phyloP scores from a whole-genome alignment of 1,284 basidiomycete species.

The Athelia sp. region DNA sequence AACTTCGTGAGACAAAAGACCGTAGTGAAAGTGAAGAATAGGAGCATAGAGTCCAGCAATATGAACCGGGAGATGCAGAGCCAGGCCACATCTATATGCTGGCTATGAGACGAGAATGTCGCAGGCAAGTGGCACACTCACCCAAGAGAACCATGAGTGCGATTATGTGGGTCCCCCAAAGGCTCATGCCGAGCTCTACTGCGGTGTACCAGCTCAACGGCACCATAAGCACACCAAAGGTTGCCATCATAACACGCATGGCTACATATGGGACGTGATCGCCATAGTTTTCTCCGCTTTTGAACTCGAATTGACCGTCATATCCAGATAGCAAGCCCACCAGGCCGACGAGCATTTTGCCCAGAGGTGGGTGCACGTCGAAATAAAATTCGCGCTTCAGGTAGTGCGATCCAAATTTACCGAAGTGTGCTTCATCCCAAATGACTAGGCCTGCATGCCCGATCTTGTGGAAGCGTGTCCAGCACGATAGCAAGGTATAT shows the following conservation, averaged over 20 bases:
- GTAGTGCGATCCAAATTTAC: slow-evolving; percentile 96
- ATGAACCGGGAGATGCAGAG: slow-evolving; percentile 96
- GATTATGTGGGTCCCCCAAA: slow-evolving; percentile 86
- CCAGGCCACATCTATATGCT: slow-evolving; percentile 85
- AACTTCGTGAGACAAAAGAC: slow-evolving; percentile 95
- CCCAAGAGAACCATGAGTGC: slow-evolving; percentile 92
- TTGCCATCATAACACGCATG: slow-evolving; percentile 93
- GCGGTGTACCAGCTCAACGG: slow-evolving; percentile 96
- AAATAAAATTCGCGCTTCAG: slow-evolving; percentile 95
- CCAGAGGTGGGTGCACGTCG: slow-evolving; percentile 96
- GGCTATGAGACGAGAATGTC: slow-evolving; percentile 3
- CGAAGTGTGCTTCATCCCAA: slow-evolving; percentile 99
- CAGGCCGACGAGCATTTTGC: slow-evolving; percentile 97
- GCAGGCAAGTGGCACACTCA: slow-evolving; percentile 32
- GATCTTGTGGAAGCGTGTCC: slow-evolving; percentile 93
- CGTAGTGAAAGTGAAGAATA: slow-evolving; percentile 97
- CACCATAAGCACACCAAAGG: slow-evolving; percentile 93
- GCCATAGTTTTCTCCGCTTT: slow-evolving; percentile 87
- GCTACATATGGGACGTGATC: slow-evolving; percentile 85
- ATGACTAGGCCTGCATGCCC: slow-evolving; percentile 86
- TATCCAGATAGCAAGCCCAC: slow-evolving; percentile 91
- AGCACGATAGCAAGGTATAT: slow-evolving; percentile 91
- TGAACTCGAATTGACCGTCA: slow-evolving; percentile 91
- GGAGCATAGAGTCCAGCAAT: slow-evolving; percentile 94
- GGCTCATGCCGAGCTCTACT: slow-evolving; percentile 91